Base-by-base conservation (phyloP, 257 asterid genomes). In the Penstemon davidsonii region DNA sequence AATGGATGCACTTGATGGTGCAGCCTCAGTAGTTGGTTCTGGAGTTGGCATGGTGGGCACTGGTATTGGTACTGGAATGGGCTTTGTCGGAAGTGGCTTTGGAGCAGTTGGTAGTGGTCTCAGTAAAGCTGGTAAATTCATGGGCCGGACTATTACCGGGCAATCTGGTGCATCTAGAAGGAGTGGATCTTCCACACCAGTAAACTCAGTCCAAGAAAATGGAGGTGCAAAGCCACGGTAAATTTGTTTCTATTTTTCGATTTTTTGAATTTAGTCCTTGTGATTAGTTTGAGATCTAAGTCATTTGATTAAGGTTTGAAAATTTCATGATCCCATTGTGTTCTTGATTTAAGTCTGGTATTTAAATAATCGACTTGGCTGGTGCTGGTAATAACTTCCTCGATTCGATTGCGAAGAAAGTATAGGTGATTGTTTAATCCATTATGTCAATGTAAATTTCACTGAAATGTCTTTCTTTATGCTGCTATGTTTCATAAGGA, bases 1-100 rank as follows among this genome's bases (percentile, higher is more conserved):
- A 5, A 84, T 88, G 99, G 97, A 94, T 79, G 99, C 97, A 40
- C 82, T 90, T 18, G 97, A 88, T 18, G 96, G 92, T 46, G 95
- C 88, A 42, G 84, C 89, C 76, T 84, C 95, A 5, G 0, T 85
- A 3, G 96, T 87, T 0, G 96, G 95, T n/a, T 75, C 90, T 13
- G 85, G 84, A 19, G 87, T 77, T 1, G 84, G 82, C 45, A 18
- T 80, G 67, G 83, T 74, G 41, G 83, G 86, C 15, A 7, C 81
- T 1, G 90, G 95, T 47, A 66, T 90, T 44, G 83, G 79, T 52
- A 85, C 86, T 61, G 95, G 92, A 13, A 89, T 77, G 0, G 97
- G 92, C 5, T 41, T 84, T 0, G 92, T 88, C 8, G 96, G 96
- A 8, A 79, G 68, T 2, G 98, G 98, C 8, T 55, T 91, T 41